phyloP scores from a whole-genome alignment of 768 basidiomycete genomes.

The Russula ochroleuca region DNA sequence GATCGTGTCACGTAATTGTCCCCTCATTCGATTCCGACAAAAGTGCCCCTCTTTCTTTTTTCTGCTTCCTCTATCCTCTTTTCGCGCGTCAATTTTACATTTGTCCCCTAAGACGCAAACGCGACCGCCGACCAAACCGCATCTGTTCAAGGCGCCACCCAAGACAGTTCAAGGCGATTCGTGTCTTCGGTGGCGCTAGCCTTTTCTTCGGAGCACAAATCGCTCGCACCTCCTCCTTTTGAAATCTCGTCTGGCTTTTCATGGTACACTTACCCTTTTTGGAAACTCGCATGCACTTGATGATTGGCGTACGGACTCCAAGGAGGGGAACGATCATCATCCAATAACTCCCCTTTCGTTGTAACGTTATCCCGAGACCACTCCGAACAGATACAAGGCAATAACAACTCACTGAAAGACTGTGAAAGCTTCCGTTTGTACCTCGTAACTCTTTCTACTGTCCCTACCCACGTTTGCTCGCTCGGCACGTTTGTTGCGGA shows the following conservation, averaged over 20 bases:
- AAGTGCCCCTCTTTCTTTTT: slow-evolving; percentile 6
- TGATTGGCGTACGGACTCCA: not conserved
- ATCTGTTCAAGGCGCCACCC: not conserved
- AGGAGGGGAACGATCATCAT: not conserved
- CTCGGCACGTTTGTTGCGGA: not conserved
- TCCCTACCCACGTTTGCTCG: not conserved
- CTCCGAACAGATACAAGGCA: not conserved
- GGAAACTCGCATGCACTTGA: not conserved
- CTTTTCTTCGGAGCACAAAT: slow-evolving; percentile 16
- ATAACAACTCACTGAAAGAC: slow-evolving; percentile 7
- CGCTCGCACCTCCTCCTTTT: slow-evolving; percentile 13
- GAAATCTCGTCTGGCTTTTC: slow-evolving; percentile 22
- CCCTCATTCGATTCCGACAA: slow-evolving; percentile 16
- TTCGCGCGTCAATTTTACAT: slow-evolving; percentile 9
- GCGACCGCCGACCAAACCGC: slow-evolving; percentile 11
- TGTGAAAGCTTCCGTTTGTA: not conserved
- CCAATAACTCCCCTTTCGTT: not conserved
- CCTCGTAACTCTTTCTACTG: not conserved
- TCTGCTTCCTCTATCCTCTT: slow-evolving; percentile 6
- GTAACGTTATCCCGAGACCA: slow-evolving; percentile 15
- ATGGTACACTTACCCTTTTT: slow-evolving; percentile 1
- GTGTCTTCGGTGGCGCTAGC: slow-evolving; percentile 1
- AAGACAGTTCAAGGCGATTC: not conserved
- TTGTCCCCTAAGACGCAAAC: slow-evolving; percentile 5
- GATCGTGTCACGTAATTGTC: slow-evolving; percentile 22